Base-by-base conservation (phyloP, 371 early-diverging fungal species). In the Lichtheimia hyalospora region DNA sequence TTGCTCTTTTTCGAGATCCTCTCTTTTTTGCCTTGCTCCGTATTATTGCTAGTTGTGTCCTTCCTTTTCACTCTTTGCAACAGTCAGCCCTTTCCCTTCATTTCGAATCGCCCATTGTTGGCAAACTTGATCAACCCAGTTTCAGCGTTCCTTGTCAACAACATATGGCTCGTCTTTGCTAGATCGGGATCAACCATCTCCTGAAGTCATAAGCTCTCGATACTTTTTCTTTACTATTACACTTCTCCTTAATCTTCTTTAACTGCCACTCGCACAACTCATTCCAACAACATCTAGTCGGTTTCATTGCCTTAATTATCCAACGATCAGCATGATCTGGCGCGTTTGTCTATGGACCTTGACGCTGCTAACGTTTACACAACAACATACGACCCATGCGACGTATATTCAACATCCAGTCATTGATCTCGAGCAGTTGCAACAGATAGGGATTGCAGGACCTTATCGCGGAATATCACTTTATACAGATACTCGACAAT, bases 391-490 rank as follows among this genome's bases (percentile, higher is more conserved):
- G 25, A 21, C 46, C n/a, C 5, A 13, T 21, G 69, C 72, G 61
- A 57, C 62, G 1, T 65, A 64, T 60, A 64, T 77, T 44, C 40
- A 64, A 61, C 64, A 72, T 54, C 78, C 78, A 27, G 60, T 60
- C 20, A 62, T 77, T 39, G 68, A 77, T 52, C 63, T 77, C 44
- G 61, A 67, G 50, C 60, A 70, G 48, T 27, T 76, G 8, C 57
- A 69, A 25, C 64, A 70, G 51, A 68, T 80, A 7, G 73, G 73
- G 18, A 73, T 80, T 39, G 68, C 71, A 21, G 77, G 80, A 8
- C 61, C 71, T 1, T 81, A 75, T 56, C 66, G 61, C 8, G 78
- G 78, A 4, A 70, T 77, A 40, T 81, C 81, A 40, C 49, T 74
- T 2, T 75, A 71, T 49, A 72, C 58, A 12, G 78, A 78, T 21